Base-by-base conservation (phyloP, 345 rosid genomes). In the Sonneratia caseolaris region DNA sequence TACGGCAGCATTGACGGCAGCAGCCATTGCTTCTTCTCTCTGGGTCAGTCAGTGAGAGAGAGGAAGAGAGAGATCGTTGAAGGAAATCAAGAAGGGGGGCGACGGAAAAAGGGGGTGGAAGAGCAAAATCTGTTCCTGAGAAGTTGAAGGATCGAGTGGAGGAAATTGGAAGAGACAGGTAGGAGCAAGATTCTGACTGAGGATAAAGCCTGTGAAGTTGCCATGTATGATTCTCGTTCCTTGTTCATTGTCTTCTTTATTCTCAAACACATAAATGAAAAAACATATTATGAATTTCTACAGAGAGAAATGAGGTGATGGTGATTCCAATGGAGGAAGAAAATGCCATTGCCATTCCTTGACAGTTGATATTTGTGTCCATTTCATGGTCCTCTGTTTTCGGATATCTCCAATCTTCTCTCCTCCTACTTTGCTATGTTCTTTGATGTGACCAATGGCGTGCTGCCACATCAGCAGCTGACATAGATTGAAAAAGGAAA, bases 1-100 rank as follows among this genome's bases (percentile, higher is more conserved):
- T 32, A 74, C 76, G 4, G 68, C 68, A 15, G 72, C 76, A 61
- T 74, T 74, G 42, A 74, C 67, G 10, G 71, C 66, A 19, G 72
- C 68, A 68, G 76, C 72, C 76, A 74, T 74, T 55, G 76, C 35
- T 56, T 56, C 19, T 19, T 59, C 36, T 59, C 64, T 24, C 64
- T 59, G 35, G 35, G 64, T 59, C 27, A 59, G 36, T 12, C 37
- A 42, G 27, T 3, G 5, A 18, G 70, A 36, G 69, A 64, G 64
- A 72, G 40, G 24, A 40, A 48, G 66, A 38, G 71, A 66, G 76
- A 53, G 19, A 4, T 3, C 18, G 69, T 66, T 8, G 69, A 66
- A 32, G 69, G 49, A 37, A 42, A 37, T 38, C 22, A 42, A 67
- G 27, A 37, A 66, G 43, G 38, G 38, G 37, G 37, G 18, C 37